Base-by-base conservation (phyloP, 306 rosid genomes). In the Oxytropis ochrocephala region DNA sequence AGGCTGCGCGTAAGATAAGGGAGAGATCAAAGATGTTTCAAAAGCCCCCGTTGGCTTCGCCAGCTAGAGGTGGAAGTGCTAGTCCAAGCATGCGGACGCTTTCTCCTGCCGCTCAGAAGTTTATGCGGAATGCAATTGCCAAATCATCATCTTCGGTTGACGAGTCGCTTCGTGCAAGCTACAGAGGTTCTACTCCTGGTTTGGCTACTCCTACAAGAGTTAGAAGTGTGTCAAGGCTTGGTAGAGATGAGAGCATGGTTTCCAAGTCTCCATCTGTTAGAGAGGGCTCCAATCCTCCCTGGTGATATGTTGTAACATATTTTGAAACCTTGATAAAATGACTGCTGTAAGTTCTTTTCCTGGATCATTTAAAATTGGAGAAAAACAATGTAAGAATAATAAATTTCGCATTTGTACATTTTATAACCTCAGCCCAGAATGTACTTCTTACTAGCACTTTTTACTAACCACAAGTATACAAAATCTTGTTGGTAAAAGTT, bases 41-140 rank as follows among this genome's bases (percentile, higher is more conserved):
- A 19, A 95, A 91, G 79, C 99, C 97, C 0, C 97, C 97, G 0
- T 73, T 95, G 91, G 95, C 97, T 2, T 91, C 99, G 0, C 93
- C 92, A 1, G 84, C 55, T 48, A 84, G 96, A 85, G 89, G 91
- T 3, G 96, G 97, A 49, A 91, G 96, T 86, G 96, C 87, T 57
- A 95, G 95, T 80, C 97, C 97, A 2, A 91, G 86, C 62, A 86
- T 78, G 74, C 50, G 92, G 60, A 85, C 97, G 0, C 88, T 95
- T 19, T 95, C 99, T 58, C 87, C 91, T 38, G 99, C 99, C 18
- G 99, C 99, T 8, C 97, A 95, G 86, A 95, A 91, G 84, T 95
- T 95, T 58, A 89, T 95, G 4, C 82, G 97, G 84, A 87, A 91
- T 75, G 96, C 96, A 24, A 87, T 95, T 33, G 92, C 91, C 47